Base-by-base conservation (phyloP, 2,329 filamentous ascomycete genomes). In the Botrytis porri region DNA sequence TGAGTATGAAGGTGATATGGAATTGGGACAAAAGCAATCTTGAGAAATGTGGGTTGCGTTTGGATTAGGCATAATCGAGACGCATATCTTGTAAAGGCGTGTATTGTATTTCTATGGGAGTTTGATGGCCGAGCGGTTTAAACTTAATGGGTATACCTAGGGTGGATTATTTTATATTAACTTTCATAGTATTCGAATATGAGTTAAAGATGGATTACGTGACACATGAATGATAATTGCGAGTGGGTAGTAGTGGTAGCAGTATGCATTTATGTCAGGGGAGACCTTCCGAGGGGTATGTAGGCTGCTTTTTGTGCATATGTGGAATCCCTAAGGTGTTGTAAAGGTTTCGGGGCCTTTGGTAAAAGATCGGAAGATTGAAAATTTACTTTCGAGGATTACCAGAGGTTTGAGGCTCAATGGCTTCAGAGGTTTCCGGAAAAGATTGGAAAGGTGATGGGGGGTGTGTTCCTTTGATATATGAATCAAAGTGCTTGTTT, bases 11-110 rank as follows among this genome's bases (percentile, higher is more conserved):
- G 70, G 61, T 32, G 91, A 92, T 78, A 77, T 87, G 80, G 92
- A 94, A 83, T 86, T 93, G 86, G 92, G 90, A 2, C 86, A 88
- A 75, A 94, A 94, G 83, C 85, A 88, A 82, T 90, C 86, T 76
- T 90, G 80, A 85, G 54, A 39, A n/a, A 29, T 32, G 57, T 59
- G 10, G n/a, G 2, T 67, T 32, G 35, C 6, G 25, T 32, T 41
- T 69, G 48, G n/a, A 7, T 57, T 25, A 43, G 35, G 35, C 10
- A 41, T 32, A 32, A n/a, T 51, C 18, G 4, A 12, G 25, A 41
- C 12, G 54, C 22, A 41, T 32, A 14, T 39, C 25, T 16, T 14
- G 35, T 57, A 43, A 6, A 2, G 9, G 61, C 16, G 25, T 32
- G 8, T 32, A 32, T 37, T 69, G 48, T 69, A 57, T n/a, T 57